These are phyloP conservation scores for Amphicarpaea edgeworthii DNA, from an alignment of 306 rosid genomes.

Conservation along the genomic window DNA sequence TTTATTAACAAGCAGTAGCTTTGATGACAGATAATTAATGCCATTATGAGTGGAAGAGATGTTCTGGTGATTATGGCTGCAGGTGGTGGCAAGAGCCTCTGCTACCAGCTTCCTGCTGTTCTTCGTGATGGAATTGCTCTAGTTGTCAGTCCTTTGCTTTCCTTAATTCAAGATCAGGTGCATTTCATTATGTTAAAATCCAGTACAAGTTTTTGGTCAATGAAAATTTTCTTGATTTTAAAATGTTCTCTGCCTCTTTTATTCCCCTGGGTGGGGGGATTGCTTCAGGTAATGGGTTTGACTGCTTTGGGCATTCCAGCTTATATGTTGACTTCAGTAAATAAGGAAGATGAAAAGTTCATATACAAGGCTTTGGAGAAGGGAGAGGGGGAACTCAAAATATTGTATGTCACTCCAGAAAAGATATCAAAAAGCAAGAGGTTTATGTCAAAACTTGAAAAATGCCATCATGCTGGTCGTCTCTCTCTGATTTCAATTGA, in stretches of 20 bases:
- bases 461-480: constrained; percentile 88
- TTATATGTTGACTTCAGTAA: constrained; percentile 82
- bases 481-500: constrained; percentile 87
- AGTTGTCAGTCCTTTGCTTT: constrained; percentile 94
- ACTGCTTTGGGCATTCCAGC: constrained; percentile 88
- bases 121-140: constrained; percentile 85
- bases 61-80: constrained; percentile 98
- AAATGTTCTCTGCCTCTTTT: constrained; percentile 23
- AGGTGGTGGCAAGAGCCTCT: constrained; percentile 98
- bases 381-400: constrained; percentile 86
- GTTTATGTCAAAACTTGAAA: constrained; percentile 97
- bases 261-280: constrained; percentile 18
- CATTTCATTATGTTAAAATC: constrained; percentile 40
- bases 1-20: constrained; percentile 44
- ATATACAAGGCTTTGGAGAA: constrained; percentile 88
- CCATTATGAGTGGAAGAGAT: constrained; percentile 88
- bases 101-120: constrained; percentile 96
- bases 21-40: constrained; percentile 79
- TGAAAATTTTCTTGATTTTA: constrained; percentile 21
- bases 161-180: constrained; percentile 98
- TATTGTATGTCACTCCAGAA: constrained; percentile 92
- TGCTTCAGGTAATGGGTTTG: constrained; percentile 90
- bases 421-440: constrained; percentile 99
- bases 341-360: constrained; percentile 82
- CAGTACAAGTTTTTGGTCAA: neutral